Base-by-base conservation (phyloP, 441 rosid genomes). In the Raphanus hybrid region DNA sequence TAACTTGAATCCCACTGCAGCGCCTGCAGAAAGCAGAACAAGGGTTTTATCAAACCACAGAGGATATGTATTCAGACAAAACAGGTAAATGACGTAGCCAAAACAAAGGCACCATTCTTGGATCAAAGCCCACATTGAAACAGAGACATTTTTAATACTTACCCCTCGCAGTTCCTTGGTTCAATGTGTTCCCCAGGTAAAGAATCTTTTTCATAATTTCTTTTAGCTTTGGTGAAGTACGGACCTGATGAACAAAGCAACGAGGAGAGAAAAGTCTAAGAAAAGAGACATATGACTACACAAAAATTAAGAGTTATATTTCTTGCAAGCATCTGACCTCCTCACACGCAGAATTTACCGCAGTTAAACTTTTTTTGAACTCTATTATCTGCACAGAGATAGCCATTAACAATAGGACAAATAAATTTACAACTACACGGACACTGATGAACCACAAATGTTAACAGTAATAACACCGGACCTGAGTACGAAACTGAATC, bases 1-100 rank as follows among this genome's bases (percentile, higher is more conserved):
- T 84, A 96, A 81, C 89, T 90, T 96, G 85, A 93, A 93, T 71
- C 99, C 99, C 80, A 96, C 73, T 12, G 99, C 98, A 83, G 94
- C 82, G 80, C 99, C 99, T 96, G 85, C 50, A 76, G 29, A 86
- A 69, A 64, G 64, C 15, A 61, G 61, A 79, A 75, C 54, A 43
- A 67, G 7, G 23, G 60, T n/a, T 32, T 50, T 50, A 75, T 65
- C 73, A 18, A 75, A 67, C 2, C 60, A 55, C 61, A 55, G 3
- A 23, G 14, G 34, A 9, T 34, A 34, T 34, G 39, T 34, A 34
- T 34, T 34, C 39, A 34, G 39, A 34, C 2, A 34, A 29, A 34
- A 34, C 39, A 34, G 6, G 15, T 8, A 39, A 11, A 39, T 39
- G 11, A 39, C 8, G 12, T 34, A 34, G 39, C 39, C 39, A 34